Conservation (phyloP, 1,284 basidiomycete genomes). For the Vanrija sp. region DNA sequence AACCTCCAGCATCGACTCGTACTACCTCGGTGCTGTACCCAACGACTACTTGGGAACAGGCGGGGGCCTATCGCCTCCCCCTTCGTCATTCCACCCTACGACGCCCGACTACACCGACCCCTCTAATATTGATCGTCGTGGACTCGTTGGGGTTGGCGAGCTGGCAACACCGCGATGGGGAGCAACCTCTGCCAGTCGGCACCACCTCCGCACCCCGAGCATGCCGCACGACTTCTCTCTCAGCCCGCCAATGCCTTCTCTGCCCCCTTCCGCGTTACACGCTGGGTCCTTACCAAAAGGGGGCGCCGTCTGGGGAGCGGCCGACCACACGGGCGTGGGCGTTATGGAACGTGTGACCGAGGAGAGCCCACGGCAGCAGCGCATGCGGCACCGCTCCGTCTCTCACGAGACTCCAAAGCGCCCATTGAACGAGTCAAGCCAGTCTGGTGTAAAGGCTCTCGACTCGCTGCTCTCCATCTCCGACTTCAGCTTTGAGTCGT, state of each 20-base stretch:
- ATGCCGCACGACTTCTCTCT: conserved; percentile 38
- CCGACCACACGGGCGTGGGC: conserved; percentile 2
- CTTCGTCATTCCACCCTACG: conserved; percentile 20
- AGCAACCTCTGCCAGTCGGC: conserved; percentile 38
- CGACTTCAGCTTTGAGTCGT: conserved; percentile 40
- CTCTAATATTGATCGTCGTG: conserved; percentile 76
- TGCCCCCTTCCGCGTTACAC: no score
- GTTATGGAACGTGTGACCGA: conserved; percentile 28
- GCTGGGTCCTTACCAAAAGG: no score
- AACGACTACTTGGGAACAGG: background rate
- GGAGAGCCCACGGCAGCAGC: conserved; percentile 20
- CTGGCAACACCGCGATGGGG: conserved; percentile 95
- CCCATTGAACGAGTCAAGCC: background rate
- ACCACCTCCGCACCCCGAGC: conserved; percentile 39
- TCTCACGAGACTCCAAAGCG: conserved; percentile 15
- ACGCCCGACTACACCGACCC: conserved; percentile 57
- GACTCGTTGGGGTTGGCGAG: conserved; percentile 90
- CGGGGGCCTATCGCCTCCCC: background rate
- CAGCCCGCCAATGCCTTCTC: conserved; percentile 19
- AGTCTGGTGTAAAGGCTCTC: conserved; percentile 6
- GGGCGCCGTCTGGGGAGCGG: no score
- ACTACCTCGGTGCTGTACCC: conserved; percentile 17
- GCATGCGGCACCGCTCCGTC: conserved; percentile 14
- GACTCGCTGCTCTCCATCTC: conserved; percentile 22
- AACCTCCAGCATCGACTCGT: conserved; percentile 26